phyloP scores from a whole-genome alignment of 176 grass and related monocot species.

The Bonia amplexicaulis region DNA sequence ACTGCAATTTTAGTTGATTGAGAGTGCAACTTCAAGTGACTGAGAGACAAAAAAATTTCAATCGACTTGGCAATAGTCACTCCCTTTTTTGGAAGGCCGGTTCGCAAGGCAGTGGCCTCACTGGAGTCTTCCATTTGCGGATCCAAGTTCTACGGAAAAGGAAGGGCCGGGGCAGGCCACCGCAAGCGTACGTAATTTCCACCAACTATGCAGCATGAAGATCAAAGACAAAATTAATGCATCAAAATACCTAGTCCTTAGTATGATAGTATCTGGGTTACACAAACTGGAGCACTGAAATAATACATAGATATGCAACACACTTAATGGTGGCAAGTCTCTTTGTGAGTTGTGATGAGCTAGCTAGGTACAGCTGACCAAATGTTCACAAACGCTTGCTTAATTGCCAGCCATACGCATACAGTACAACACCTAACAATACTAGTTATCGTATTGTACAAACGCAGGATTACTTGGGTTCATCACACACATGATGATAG shows the following conservation, averaged over 20 bases:
- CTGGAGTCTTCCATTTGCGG: no score
- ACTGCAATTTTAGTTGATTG: no score
- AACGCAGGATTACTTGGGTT: conserved; percentile 2
- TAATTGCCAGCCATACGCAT: neutral
- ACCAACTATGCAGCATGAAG: neutral
- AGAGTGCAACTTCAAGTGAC: no score
- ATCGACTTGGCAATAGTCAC: no score
- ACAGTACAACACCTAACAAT: neutral
- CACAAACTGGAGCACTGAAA: neutral
- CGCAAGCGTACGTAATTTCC: neutral
- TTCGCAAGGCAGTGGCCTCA: no score
- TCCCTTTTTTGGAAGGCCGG: no score
- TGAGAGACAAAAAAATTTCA: no score
- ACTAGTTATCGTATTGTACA: neutral
- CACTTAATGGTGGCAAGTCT: neutral
- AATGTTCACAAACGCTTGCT: neutral
- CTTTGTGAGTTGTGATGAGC: neutral
- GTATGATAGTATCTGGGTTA: neutral
- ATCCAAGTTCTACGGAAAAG: neutral
- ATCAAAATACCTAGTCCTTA: neutral
- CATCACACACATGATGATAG: neutral
- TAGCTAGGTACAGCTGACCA: neutral
- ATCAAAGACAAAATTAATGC: neutral
- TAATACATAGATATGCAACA: neutral
- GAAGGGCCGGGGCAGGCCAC: neutral